Conservation (phyloP, 176 grass and related monocot species). For the Chloris gayana region DNA sequence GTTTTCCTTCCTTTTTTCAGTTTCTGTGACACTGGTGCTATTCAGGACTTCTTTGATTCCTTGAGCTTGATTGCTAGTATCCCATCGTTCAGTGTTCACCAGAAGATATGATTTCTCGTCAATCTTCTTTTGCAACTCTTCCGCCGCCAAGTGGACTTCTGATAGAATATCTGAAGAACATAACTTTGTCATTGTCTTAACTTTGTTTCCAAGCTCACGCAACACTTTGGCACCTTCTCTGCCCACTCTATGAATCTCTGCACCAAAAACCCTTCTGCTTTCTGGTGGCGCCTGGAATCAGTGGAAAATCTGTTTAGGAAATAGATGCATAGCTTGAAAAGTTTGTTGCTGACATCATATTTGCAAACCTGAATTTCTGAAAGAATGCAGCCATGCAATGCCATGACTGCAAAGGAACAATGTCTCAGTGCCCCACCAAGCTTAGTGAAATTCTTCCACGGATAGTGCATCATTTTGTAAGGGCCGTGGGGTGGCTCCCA, state of each 20-base stretch:
- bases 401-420: slow-evolving; percentile 93
- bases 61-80: slow-evolving; percentile 56
- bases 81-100: slow-evolving; percentile 87
- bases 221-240: slow-evolving; percentile 79
- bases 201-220: slow-evolving; percentile 66
- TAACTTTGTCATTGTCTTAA: slow-evolving; percentile 90
- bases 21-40: background rate
- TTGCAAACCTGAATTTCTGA: slow-evolving; percentile 85
- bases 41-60: slow-evolving; percentile 49
- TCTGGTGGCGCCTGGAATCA: slow-evolving; percentile 76
- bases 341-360: slow-evolving; percentile 9
- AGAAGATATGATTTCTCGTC: slow-evolving; percentile 93
- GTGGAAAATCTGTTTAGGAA: slow-evolving; percentile 24
- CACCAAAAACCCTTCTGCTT: slow-evolving; percentile 68
- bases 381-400: slow-evolving; percentile 93
- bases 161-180: slow-evolving; percentile 60
- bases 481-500: slow-evolving; percentile 96
- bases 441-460: slow-evolving; percentile 82
- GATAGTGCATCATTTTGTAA: slow-evolving; percentile 88
- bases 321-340: slow-evolving; percentile 14
- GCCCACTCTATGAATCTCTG: slow-evolving; percentile 79
- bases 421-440: slow-evolving; percentile 86
- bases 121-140: slow-evolving; percentile 82
- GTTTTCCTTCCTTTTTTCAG: slow-evolving; percentile 33
- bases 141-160: slow-evolving; percentile 75